Evolutionary conservation across 2,329 filamentous ascomycete genomes (phyloP).

Genomic region (Plectosphaerella plurivora): DNA sequence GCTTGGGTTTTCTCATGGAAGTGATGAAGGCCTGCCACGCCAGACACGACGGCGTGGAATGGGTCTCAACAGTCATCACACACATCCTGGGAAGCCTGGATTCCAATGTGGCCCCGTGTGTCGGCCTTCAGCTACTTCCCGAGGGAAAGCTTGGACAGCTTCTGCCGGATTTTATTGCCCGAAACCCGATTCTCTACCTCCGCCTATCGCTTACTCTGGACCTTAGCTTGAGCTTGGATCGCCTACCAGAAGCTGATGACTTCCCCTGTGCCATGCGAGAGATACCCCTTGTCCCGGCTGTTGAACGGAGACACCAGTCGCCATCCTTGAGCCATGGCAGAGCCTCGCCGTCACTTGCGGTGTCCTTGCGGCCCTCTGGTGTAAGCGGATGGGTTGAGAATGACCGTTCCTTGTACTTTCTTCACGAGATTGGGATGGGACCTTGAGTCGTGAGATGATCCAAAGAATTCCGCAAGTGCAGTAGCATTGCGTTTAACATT

Average conservation of each 20-base stretch:
- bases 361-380: neutral
- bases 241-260: neutral
- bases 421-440: neutral
- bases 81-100: neutral
- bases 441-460: neutral
- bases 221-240: neutral
- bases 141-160: neutral
- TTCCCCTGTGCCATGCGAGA: neutral
- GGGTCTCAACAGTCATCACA: neutral
- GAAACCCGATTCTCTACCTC: neutral
- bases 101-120: neutral
- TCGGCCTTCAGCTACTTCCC: neutral
- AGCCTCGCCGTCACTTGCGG: neutral
- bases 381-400: conserved; percentile 4
- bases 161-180: neutral
- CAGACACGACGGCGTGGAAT: neutral
- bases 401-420: conserved; percentile 4
- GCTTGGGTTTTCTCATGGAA: neutral
- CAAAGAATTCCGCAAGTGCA: neutral
- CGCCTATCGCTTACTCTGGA: neutral
- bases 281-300: neutral
- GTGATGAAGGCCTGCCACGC: neutral
- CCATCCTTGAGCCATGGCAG: neutral
- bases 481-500: no score
- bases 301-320: neutral